These are phyloP conservation scores for Stachybotrys chlorohalonatus DNA, from an alignment of 2,329 filamentous ascomycete genomes.

Conservation along the genomic window DNA sequence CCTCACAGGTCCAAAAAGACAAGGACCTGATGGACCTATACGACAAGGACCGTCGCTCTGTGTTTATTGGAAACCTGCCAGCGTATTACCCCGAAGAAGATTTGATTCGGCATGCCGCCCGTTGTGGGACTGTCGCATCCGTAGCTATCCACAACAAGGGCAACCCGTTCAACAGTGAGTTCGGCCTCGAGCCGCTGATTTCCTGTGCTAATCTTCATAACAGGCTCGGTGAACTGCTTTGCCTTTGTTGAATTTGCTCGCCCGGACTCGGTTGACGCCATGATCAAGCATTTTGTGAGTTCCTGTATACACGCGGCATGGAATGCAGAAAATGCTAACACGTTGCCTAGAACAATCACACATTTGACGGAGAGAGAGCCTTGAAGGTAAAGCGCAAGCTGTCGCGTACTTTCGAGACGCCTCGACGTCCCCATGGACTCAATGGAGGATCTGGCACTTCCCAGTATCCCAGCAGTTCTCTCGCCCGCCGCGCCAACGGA, in stretches of 20 bases:
- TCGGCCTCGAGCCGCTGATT: neutral
- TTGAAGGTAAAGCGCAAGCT: conserved; percentile 30
- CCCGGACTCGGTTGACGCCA: conserved; percentile 25
- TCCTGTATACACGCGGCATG: neutral
- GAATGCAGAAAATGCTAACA: conserved; percentile 5
- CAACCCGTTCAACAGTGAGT: conserved; percentile 4
- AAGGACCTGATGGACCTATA: conserved; percentile 18
- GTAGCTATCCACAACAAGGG: conserved; percentile 14
- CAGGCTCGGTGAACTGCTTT: conserved; percentile 15
- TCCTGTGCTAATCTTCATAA: conserved; percentile 5
- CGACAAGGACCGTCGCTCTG: conserved; percentile 34
- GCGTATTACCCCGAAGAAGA: conserved; percentile 22
- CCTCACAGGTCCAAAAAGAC: neutral
- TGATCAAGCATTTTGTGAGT: conserved; percentile 27
- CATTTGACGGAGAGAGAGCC: conserved; percentile 16
- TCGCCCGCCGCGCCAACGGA: neutral
- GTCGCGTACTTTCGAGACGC: conserved; percentile 11
- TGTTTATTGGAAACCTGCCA: conserved; percentile 39
- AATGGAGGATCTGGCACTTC: neutral
- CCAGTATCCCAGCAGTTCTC: neutral
- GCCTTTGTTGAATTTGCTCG: conserved; percentile 31
- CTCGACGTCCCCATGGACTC: conserved; percentile 4
- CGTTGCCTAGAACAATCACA: conserved; percentile 19
- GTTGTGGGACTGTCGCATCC: conserved; percentile 26
- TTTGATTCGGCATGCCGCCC: conserved; percentile 25